Evolutionary conservation across 2,329 filamentous ascomycete species (phyloP), one percentile per base, ranked within the genome.

Genomic region (Trichophyton simii): DNA sequence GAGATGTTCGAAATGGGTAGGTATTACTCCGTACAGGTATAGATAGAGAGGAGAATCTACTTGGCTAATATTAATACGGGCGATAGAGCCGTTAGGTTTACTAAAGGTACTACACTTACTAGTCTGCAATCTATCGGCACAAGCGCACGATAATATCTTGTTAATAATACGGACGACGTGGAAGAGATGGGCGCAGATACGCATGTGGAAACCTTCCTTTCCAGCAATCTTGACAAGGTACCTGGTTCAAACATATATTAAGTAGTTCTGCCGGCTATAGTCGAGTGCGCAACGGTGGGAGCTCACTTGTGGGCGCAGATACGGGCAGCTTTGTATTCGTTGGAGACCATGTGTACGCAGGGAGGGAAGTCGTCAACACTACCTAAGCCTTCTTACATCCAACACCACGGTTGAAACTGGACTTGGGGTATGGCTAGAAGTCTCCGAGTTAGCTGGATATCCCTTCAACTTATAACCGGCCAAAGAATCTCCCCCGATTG

Each of bases 151-250:
- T 90, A 99, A 92, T 94, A 99, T 99, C 89, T 99, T 99, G 91
- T 99, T 99, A 91, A 99, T 99, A 91, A 99, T 99, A 82, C 94
- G 94, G 85, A 99, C 88, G 82, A 99, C 94, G 85, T 99, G 94
- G 90, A 89, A 99, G 70, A 94, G 94, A 86, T 99, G 94, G 76
- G 91, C 91, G 77, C 94, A 83, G 73, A 86, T 82, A 69, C 84
- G 83, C 67, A 87, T 76, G 77, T 87, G 84, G 83, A 87, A 86
- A 77, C 82, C 81, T 82, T 87, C 84, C 79, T 87, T 87, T 77
- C 84, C 84, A 72, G 81, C 80, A 70, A 80, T 78, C 80, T 86
- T 86, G 76, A 86, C 83, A 69, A 87, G 80, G 79, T 87, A 86
- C 74, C 80, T 83, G 62, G 54, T 44, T 54, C 55, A 20, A 13